phyloP scores from a whole-genome alignment of 768 basidiomycete species.

The Ramaria sp. region DNA sequence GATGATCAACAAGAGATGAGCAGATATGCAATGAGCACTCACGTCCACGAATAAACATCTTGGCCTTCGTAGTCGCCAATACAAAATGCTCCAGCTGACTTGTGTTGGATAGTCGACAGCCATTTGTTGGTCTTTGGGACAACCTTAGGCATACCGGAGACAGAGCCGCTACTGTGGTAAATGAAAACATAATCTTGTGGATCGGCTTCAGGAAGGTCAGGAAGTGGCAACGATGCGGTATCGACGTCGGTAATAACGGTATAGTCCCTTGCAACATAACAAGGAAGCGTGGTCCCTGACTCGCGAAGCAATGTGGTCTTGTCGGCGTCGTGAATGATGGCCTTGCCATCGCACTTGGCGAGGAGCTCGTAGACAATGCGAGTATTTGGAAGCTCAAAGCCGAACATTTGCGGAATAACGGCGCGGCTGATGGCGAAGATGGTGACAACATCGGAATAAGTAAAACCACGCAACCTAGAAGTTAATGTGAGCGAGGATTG shows the following conservation, averaged over 20 bases:
- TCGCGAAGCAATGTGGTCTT: not conserved
- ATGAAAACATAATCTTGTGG: slow-evolving; percentile 44
- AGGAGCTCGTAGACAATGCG: slow-evolving; percentile 61
- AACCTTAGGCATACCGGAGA: slow-evolving; percentile 74
- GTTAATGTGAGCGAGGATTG: not conserved
- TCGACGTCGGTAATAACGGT: slow-evolving; percentile 24
- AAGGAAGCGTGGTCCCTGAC: slow-evolving; percentile 1
- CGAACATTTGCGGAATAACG: slow-evolving; percentile 69
- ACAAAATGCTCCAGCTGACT: slow-evolving; percentile 40
- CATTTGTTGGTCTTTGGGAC: slow-evolving; percentile 61
- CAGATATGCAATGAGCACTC: slow-evolving; percentile 22
- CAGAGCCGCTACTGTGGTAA: slow-evolving; percentile 76
- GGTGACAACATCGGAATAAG: slow-evolving; percentile 59
- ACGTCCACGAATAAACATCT: slow-evolving; percentile 70
- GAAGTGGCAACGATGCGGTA: slow-evolving; percentile 27
- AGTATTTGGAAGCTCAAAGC: slow-evolving; percentile 65
- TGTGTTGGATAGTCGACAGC: slow-evolving; percentile 50
- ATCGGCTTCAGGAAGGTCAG: slow-evolving; percentile 27
- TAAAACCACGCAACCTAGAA: slow-evolving; percentile 59
- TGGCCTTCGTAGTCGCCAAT: slow-evolving; percentile 40
- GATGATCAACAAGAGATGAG: slow-evolving; percentile 21
- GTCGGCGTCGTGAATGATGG: slow-evolving; percentile 47
- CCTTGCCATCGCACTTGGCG: slow-evolving; percentile 46
- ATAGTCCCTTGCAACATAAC: slow-evolving; percentile 28
- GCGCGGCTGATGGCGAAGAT: slow-evolving; percentile 69